Base-by-base conservation (phyloP, 2,329 filamentous ascomycete species). In the Sarocladium oryzae region DNA sequence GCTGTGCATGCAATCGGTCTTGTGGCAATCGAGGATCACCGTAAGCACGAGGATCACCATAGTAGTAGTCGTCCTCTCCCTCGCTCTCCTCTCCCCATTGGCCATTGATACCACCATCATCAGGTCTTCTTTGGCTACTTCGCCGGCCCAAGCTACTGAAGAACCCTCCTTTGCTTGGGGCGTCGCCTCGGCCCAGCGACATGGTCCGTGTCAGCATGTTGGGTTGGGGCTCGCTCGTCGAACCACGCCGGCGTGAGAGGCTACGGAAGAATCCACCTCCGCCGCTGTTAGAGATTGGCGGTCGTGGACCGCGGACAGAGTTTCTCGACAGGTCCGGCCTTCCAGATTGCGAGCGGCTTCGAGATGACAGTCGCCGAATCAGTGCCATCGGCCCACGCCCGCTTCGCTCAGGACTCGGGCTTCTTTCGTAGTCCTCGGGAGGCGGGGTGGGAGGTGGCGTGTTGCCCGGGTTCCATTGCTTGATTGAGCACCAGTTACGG, bases 401-500 rank as follows among this genome's bases (percentile, higher is more conserved):
- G 18, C 3, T 32, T 49, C 30, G 46, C 16, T 36, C 30, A 24
- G 46, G 46, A 52, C 53, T 48, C 7, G 30, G 28, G n/a, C 40
- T 52, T 33, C 28, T 35, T 28, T 70, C 55, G 53, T 73, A 67
- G 41, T 74, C 69, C 8, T 65, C 68, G 24, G 74, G 77, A 26
- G 74, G 77, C 2, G 88, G 89, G 1, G 86, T 84, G 2, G 78
- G 75, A 1, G 82, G 81, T 11, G 90, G 90, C 1, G 88, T 95
- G 30, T 71, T 74, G 2, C 88, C 89, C 2, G 91, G 90, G 9
- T 81, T 74, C 69, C 95, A 97, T 63, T 88, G 79, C 50, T 88
- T 81, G 60, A 99, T 95, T 2, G 89, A 88, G 66, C 92, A 97
- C 88, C 92, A 99, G 65, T 99, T 99, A 28, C 93, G 81, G 53